Conservation (phyloP, 306 rosid genomes). For the Castanopsis chinensis region DNA sequence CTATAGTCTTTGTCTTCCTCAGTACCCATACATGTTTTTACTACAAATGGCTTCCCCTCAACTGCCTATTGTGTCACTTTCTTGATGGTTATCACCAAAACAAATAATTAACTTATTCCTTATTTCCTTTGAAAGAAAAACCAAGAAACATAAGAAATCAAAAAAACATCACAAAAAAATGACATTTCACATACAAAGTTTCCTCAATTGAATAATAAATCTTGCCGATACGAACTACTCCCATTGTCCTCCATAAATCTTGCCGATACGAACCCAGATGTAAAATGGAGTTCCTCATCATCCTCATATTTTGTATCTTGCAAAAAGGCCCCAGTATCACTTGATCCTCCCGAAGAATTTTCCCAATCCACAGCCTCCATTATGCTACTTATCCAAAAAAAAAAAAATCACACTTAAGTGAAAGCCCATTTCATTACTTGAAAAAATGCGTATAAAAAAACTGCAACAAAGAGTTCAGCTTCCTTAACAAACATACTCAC, state of each 20-base stretch:
- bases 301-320: conserved; percentile 34
- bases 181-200: conserved; percentile 58
- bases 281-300: conserved; percentile 38
- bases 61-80: too few relatives aligned
- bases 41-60: too few relatives aligned
- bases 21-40: too few relatives aligned
- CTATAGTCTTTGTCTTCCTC: too few relatives aligned
- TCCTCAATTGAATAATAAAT: conserved; percentile 70
- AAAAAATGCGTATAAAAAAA: too few relatives aligned
- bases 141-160: not conserved
- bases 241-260: conserved; percentile 69
- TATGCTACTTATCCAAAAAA: not conserved
- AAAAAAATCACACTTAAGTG: not conserved
- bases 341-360: conserved; percentile 36
- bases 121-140: too few relatives aligned
- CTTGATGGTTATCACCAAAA: not conserved
- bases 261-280: conserved; percentile 42
- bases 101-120: not conserved
- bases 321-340: conserved; percentile 31
- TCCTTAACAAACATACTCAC: too few relatives aligned
- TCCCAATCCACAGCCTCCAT: conserved; percentile 36
- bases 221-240: conserved; percentile 54
- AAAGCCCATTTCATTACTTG: not conserved
- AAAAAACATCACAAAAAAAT: conserved; percentile 4
- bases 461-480: too few relatives aligned